A percentile compares a stretch with the other conserved stretches of the same genome.
Evolutionary conservation across 2,329 filamentous ascomycete genomes (phyloP).

Genomic region (Lecanoromycetidae sp.): DNA sequence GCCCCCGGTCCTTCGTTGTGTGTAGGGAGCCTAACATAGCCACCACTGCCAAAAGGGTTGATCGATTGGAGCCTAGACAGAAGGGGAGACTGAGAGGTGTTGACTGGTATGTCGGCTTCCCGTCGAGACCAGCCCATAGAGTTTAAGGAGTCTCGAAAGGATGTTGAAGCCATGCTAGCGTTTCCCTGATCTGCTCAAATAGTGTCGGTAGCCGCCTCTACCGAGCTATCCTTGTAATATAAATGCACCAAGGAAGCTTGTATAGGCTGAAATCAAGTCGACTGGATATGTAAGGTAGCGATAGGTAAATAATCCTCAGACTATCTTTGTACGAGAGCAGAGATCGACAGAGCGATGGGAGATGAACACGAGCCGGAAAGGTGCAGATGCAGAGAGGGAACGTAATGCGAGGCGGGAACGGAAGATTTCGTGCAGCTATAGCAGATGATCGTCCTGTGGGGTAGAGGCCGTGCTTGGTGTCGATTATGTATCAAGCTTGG

Average conservation of each 20-base stretch:
- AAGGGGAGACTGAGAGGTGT: constrained; percentile 58
- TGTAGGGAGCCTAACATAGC: constrained; percentile 83
- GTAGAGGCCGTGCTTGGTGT: not conserved
- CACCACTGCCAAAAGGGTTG: constrained; percentile 76
- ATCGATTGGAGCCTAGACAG: constrained; percentile 69
- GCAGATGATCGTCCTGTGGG: constrained; percentile 16
- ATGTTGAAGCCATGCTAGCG: constrained; percentile 62
- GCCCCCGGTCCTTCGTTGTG: constrained; percentile 64
- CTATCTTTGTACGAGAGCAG: not conserved
- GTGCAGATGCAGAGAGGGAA: constrained; percentile 8
- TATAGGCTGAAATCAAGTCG: not conserved
- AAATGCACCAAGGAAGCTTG: constrained; percentile 12
- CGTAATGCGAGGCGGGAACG: constrained; percentile 15
- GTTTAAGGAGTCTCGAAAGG: constrained; percentile 90
- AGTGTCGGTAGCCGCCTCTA: constrained; percentile 10
- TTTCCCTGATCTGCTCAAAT: constrained; percentile 9
- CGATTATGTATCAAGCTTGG: not conserved
- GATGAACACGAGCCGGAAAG: constrained; percentile 3
- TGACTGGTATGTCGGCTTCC: constrained; percentile 62
- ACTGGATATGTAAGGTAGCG: not conserved
- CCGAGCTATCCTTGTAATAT: constrained; percentile 12
- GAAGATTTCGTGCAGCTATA: constrained; percentile 17
- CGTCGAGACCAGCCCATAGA: constrained; percentile 88
- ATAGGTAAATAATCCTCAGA: not conserved
- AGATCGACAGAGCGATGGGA: constrained; percentile 1